Evolutionary conservation across 805 yeast species (phyloP), one percentile per base, ranked within the genome.

Genomic region (Saccharomycopsis malanga): DNA sequence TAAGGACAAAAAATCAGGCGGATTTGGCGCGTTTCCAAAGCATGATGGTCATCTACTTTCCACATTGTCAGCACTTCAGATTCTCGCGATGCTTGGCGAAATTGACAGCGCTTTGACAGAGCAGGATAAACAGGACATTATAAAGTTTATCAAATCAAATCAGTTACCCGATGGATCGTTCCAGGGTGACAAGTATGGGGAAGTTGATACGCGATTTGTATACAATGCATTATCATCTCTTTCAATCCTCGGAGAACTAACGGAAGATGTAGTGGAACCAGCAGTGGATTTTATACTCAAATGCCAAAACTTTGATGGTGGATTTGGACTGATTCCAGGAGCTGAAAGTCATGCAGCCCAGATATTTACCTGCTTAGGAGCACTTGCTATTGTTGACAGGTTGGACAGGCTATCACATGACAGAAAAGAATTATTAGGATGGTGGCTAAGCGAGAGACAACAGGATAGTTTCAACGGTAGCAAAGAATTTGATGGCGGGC

Each of bases 261-360:
- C 78, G 18, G 53, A 53, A 20, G 67, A 74, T 4, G 70, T 72
- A 2, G 78, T 75, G 0, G 77, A 75, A 14, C 76, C 77, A 0
- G 87, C 96, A 0, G 80, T 77, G 1, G 67, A 66, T 0, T 91
- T 79, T 64, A 75, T 91, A 1, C 55, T 73, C 44, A 59, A 60
- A 32, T 93, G 98, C 63, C 81, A 74, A 53, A 93, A 93, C 62
- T 91, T 87, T 60, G 98, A 93, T 61, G 99, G 98, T 3, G 96
- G 95, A 0, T 93, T 84, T 69, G 98, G 98, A 0, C 69, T 86
- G 64, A 78, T 79, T 6, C 98, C 98, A 0, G 96, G 96, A 0
- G 91, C 95, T 0, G 99, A 93, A 62, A 80, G 91, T 39, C 99
- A 93, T 63, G 82, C 95, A 1, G 97, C 96, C 0, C 95, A 86